A percentile compares a stretch with the other conserved stretches of the same genome.
phyloP scores from a whole-genome alignment of 257 asterid genomes.

The Capsicum pubescens region DNA sequence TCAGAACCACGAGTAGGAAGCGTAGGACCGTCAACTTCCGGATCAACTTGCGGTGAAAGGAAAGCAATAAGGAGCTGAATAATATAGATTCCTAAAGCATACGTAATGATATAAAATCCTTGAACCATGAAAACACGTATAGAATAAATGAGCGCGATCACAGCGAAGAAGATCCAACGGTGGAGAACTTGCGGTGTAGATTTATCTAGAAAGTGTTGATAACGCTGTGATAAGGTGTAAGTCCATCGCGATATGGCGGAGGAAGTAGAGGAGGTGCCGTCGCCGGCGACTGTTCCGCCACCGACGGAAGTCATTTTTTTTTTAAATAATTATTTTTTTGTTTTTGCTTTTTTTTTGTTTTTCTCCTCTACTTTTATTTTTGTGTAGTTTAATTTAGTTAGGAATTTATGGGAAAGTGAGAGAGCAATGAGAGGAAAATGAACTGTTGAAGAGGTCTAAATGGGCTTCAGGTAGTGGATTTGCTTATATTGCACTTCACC shows the following conservation, averaged over 20 bases:
- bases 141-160: conserved; percentile 64
- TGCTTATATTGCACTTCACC: no score
- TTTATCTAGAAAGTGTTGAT: conserved; percentile 85
- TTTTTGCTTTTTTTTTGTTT: not conserved
- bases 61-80: conserved; percentile 92
- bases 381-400: no score
- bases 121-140: conserved; percentile 71
- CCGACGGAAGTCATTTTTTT: conserved; percentile 62
- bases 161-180: conserved; percentile 82
- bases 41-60: conserved; percentile 97
- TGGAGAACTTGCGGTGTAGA: conserved; percentile 78
- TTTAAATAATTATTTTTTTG: not conserved
- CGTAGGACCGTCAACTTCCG: conserved; percentile 86
- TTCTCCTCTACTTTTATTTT: no score
- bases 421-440: no score
- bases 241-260: conserved; percentile 54
- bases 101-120: conserved; percentile 94
- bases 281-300: conserved; percentile 61
- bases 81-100: conserved; percentile 87
- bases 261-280: conserved; percentile 43
- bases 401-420: no score
- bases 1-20: conserved; percentile 95
- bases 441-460: no score
- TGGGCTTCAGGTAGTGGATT: no score
- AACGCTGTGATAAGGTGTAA: conserved; percentile 70